Evolutionary conservation across 306 rosid species (phyloP), one percentile per base, ranked within the genome.

Genomic region (Macrotyloma uniflorum): DNA sequence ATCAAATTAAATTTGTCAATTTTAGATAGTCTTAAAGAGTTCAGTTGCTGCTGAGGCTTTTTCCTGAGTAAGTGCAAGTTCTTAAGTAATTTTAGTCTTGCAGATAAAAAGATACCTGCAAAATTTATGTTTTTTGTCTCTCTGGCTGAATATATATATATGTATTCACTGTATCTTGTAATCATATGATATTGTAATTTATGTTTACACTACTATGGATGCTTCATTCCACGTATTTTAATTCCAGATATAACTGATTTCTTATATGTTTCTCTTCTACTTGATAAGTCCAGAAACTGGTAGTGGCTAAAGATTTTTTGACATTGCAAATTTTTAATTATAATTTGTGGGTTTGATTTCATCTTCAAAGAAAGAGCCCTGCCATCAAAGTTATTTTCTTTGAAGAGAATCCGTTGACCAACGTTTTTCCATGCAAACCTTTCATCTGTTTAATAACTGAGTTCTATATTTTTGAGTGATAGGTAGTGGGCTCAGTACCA

Each of bases 11-110:
- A 23, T 15, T 63, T 30, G 35, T 53, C 6, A 23, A 26, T 50
- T 63, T 82, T 64, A 30, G 35, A 36, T 13, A 67, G 49, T 24
- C 57, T 40, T 40, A 43, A 36, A 72, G 79, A 71, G 61, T 65
- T 72, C 5, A 5, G 18, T 24, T 59, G 6, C n/a, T 4, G 67
- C 43, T 54, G 33, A 43, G 38, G 8, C 24, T 33, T 53, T 77
- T 50, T 28, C 32, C 68, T 5, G 66, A 59, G 65, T 15, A 33
- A 33, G 65, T 35, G 40, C 45, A 47, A 49, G 35, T 47, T 61
- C 54, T 54, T 8, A 4, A 46, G 20, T 20, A 47, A 55, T 77
- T 11, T 22, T n/a, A 42, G 46, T 12, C 3, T 38, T 38, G 3
- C 8, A 74, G 36, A 65, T 18, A 42, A 42, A n/a, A 42, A 78